phyloP scores from a whole-genome alignment of 768 basidiomycete species.

The Exidia glandulosa region DNA sequence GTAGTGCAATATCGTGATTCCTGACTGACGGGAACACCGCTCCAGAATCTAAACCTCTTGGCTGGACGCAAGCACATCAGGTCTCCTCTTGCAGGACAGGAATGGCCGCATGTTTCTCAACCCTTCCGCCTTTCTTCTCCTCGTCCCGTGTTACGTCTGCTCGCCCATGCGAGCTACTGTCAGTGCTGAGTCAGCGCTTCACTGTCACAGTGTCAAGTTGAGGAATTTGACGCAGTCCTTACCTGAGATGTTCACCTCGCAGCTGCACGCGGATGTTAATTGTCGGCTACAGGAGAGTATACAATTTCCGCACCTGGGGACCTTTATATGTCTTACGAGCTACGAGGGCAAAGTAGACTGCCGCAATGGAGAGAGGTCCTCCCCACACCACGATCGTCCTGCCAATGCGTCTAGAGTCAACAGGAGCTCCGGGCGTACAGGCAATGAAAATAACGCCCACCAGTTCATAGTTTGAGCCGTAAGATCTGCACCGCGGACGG shows the following conservation, averaged over 20 bases:
- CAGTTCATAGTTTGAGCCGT: constrained; percentile 3
- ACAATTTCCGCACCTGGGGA: not conserved
- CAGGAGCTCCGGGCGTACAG: not conserved
- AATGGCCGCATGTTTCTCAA: too few species aligned
- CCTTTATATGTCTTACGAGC: constrained; percentile 1
- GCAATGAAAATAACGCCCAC: not conserved
- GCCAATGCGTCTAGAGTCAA: not conserved
- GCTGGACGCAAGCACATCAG: too few species aligned
- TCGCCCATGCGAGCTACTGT: too few species aligned
- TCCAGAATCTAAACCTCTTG: too few species aligned
- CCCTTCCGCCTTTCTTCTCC: too few species aligned
- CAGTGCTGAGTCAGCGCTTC: too few species aligned
- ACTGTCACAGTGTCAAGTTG: too few species aligned
- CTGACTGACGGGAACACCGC: too few species aligned
- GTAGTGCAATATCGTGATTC: too few species aligned
- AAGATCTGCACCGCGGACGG: constrained; percentile 2
- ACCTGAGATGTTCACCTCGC: not conserved
- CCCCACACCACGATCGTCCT: constrained; percentile 5
- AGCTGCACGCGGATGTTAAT: not conserved
- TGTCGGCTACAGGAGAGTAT: not conserved
- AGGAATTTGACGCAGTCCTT: too few species aligned
- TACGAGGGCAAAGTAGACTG: not conserved
- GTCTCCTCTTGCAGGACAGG: too few species aligned
- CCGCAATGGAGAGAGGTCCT: constrained; percentile 4
- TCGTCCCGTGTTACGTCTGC: too few species aligned